Conservation (phyloP, 768 basidiomycete genomes). For the Boletus reticulatus region DNA sequence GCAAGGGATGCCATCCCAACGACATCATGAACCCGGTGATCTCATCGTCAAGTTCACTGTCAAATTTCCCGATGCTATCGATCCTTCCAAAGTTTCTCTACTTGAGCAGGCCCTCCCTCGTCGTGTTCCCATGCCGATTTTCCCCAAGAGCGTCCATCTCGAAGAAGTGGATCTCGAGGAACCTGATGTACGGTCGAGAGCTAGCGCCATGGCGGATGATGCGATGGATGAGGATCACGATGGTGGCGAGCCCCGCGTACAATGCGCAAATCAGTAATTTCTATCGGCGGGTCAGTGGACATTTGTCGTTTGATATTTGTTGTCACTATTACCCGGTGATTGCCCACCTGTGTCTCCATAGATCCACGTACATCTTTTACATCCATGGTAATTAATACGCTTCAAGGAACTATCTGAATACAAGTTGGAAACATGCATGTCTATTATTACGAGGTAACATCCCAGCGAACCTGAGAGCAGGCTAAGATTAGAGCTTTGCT, state of each 20-base stretch:
- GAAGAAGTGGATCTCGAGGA: conserved; percentile 88
- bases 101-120: conserved; percentile 87
- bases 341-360: conserved; percentile 23
- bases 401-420: conserved; percentile 9
- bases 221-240: conserved; percentile 92
- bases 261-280: conserved; percentile 87
- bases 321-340: conserved; percentile 20
- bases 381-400: conserved; percentile 30
- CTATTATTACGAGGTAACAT: conserved; percentile 13
- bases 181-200: conserved; percentile 57
- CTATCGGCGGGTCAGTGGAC: conserved; percentile 8
- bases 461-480: conserved; percentile 28
- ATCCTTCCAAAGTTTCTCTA: conserved; percentile 58
- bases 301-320: conserved; percentile 19
- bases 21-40: conserved; percentile 96
- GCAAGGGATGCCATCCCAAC: conserved; percentile 98
- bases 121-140: conserved; percentile 63
- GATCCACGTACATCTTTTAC: conserved; percentile 30
- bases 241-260: conserved; percentile 77
- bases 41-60: conserved; percentile 85
- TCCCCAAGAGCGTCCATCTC: conserved; percentile 60
- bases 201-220: conserved; percentile 58
- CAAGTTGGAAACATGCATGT: not conserved
- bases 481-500: not conserved
- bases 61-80: conserved; percentile 84